A percentile compares a stretch with the other conserved stretches of the same genome.
Conservation (phyloP, 2,329 filamentous ascomycete genomes). For the Talaromyces sp. region DNA sequence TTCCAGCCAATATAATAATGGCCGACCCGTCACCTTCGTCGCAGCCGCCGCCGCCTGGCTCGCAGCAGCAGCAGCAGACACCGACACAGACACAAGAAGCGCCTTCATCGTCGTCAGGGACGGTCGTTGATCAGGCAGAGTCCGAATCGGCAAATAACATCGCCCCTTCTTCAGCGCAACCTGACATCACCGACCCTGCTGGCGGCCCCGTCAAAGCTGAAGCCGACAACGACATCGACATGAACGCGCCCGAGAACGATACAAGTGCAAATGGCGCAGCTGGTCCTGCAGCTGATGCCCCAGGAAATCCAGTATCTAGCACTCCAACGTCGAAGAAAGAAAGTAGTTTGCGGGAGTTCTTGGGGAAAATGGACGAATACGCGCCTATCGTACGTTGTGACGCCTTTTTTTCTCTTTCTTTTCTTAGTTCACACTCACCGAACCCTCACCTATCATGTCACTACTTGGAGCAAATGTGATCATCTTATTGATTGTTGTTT, state of each 20-base stretch:
- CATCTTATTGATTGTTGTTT: neutral
- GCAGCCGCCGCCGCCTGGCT: slow-evolving; percentile 15
- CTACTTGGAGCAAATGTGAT: neutral
- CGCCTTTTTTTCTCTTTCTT: neutral
- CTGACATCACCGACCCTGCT: slow-evolving; percentile 20
- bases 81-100: slow-evolving; percentile 19
- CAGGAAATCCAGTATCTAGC: slow-evolving; percentile 18
- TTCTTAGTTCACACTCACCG: neutral
- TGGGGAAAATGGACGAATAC: slow-evolving; percentile 97
- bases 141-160: slow-evolving; percentile 15
- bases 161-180: slow-evolving; percentile 12
- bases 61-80: slow-evolving; percentile 18
- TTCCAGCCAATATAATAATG: slow-evolving; percentile 2
- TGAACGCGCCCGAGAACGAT: slow-evolving; percentile 24
- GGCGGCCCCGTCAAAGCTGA: slow-evolving; percentile 26
- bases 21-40: slow-evolving; percentile 8
- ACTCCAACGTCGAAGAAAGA: slow-evolving; percentile 76
- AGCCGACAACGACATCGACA: slow-evolving; percentile 34
- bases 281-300: slow-evolving; percentile 2
- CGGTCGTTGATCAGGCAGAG: slow-evolving; percentile 3
- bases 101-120: slow-evolving; percentile 14
- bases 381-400: slow-evolving; percentile 77
- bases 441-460: neutral
- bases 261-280: slow-evolving; percentile 15
- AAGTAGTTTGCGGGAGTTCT: slow-evolving; percentile 83